Evolutionary conservation across 2,329 filamentous ascomycete genomes (phyloP), one percentile per base, ranked within the genome.

Genomic region (Stagonosporopsis chrysanthemi): DNA sequence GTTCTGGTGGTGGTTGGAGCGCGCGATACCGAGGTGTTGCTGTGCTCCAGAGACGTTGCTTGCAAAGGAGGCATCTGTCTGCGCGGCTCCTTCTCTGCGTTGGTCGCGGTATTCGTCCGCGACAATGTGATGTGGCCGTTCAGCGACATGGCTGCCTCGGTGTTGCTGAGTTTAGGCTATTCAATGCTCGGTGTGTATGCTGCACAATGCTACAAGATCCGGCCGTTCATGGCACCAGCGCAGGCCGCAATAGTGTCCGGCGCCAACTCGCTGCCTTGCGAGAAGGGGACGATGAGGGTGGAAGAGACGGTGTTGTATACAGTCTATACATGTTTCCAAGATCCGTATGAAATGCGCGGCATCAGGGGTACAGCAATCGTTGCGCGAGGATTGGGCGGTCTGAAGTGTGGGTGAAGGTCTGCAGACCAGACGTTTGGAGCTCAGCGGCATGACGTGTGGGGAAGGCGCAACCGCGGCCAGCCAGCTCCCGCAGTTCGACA

Each of bases 81-180:
- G 56, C 68, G 70, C 48, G 70, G 67, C 61, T 74, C 69, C 56
- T 60, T 65, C 59, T 74, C 72, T 26, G 64, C 52, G 33, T 66
- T 61, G 33, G 55, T 59, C 17, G 52, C 63, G 58, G 64, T 52
- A 19, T 52, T 52, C 26, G 43, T 47, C 47, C 48, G 54, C 48
- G 54, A 56, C 48, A 56, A 43, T 9, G 54, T 47, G 24, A 56
- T 23, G 29, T 56, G 54, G 19, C 54, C 54, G 43, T 56, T 53
- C 33, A 63, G 52, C 23, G 63, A 40, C 41, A 61, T 58, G 11
- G 67, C 26, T 42, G 47, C 41, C 29, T 14, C 14, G 11, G 38
- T 17, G 36, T 15, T 28, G 31, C 26, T 24, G 15, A n/a, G 8
- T 8, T 29, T 38, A 56, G 38, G 15, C 8, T 31, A 33, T 48